Evolutionary conservation across 345 rosid species (phyloP).

Genomic region (Arabidopsis thaliana): TAIR10.1 NC_003071.7:17482001-17482500

Average conservation of each 20-base stretch:
- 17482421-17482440: slow-evolving; percentile 23
- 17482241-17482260: background rate
- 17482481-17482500: background rate
- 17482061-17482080: background rate
- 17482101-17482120: no score
- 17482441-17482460: slow-evolving; percentile 35
- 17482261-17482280: background rate
- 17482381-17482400: slow-evolving; percentile 21
- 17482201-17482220: background rate
- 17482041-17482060: background rate
- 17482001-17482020: background rate
- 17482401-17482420: slow-evolving; percentile 20
- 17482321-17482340: slow-evolving; percentile 35
- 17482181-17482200: background rate
- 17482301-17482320: slow-evolving; percentile 11
- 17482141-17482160: background rate
- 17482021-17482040: background rate
- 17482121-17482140: background rate
- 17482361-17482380: background rate
- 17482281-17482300: background rate
- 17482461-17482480: slow-evolving; percentile 15
- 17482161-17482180: background rate
- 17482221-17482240: background rate
- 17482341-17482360: slow-evolving; percentile 11
- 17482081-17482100: background rate